Evolutionary conservation across 129 eudicot species (phyloP), one percentile per base, ranked within the genome.

Genomic region (Flaveria brownii): DNA sequence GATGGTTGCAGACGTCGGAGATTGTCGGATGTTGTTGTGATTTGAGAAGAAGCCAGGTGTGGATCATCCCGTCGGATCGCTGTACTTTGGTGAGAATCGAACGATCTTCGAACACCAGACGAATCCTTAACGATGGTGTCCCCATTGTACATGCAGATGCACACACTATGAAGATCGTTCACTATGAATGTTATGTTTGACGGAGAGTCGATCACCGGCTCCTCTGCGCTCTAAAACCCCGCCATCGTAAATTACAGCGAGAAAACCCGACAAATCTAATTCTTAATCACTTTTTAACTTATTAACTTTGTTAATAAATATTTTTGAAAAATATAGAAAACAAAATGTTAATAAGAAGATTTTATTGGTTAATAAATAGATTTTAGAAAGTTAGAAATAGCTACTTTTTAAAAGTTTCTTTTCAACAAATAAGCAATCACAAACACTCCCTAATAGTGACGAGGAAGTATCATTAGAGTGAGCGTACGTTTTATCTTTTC

Each of bases 1-100:
- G 77, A 68, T 93, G 85, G 33, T 78, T 33, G 73, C 84, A 84
- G 54, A 93, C 69, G 52, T 85, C 91, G 22, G 91, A 83, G 17
- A 93, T 77, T 33, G 88, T 88, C 1, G 67, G 81, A 74, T 61
- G 86, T 22, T 73, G 88, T 17, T 83, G 86, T 71, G 91, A 90
- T 78, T 91, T 83, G 49, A 93, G 72, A 5, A 91, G 87, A 73
- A 93, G 28, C 98, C 97, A 91, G 64, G 82, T 77, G n/a, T 81
- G 84, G 12, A 71, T 73, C 76, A 93, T 78, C 13, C 93, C 97
- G 5, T 87, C 85, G 33, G 88, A 81, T 86, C 87, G 83, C 77
- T 93, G 98, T 28, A 83, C 39, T 49, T 82, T 80, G 77, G 62
- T 85, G 2, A 93, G 83, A 78, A 93, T 82, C 75, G 73, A 82